Percentiles rank a stretch among this genome's conserved stretches.
Evolutionary conservation across 139 green algal genomes (phyloP).

Genomic region (Pleodorina starrii): DNA sequence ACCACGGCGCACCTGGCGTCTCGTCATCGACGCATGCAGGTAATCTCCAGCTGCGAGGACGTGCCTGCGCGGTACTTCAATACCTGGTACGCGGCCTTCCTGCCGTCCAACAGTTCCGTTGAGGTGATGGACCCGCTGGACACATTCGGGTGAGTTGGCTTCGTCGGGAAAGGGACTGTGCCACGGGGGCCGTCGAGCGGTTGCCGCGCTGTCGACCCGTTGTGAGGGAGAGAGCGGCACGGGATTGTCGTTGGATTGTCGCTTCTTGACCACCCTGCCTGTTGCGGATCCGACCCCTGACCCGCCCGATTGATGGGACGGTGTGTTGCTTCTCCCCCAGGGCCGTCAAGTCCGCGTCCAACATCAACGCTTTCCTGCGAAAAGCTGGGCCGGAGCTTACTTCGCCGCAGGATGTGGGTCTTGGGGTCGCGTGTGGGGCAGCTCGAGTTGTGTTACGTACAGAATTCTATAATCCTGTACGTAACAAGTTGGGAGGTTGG

Average conservation of each 20-base stretch:
- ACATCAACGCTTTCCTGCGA: constrained; percentile 59
- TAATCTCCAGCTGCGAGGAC: constrained; percentile 65
- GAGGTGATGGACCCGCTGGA: constrained; percentile 62
- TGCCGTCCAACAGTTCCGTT: constrained; percentile 41
- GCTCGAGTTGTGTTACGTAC: neutral
- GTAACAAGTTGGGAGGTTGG: too few relatives aligned
- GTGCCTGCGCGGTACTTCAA: constrained; percentile 57
- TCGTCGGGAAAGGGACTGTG: neutral
- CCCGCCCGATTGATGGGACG: too few relatives aligned
- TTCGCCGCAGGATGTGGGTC: constrained; percentile 6
- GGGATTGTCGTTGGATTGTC: too few relatives aligned
- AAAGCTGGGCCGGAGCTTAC: constrained; percentile 45
- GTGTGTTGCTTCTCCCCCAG: constrained; percentile 20
- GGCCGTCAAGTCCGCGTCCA: constrained; percentile 57
- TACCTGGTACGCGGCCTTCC: constrained; percentile 55
- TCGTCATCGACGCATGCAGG: too few relatives aligned
- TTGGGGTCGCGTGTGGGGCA: neutral
- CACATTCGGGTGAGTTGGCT: constrained; percentile 42
- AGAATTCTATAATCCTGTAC: too few relatives aligned
- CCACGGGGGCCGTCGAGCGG: too few relatives aligned
- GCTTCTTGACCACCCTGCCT: too few relatives aligned
- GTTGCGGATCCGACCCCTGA: too few relatives aligned
- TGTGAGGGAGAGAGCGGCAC: too few relatives aligned
- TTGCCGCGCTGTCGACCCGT: too few relatives aligned
- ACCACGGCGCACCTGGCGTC: too few relatives aligned